These are phyloP conservation scores for Boletus rufocinnamomeus DNA, from an alignment of 768 basidiomycete species.

Conservation along the genomic window DNA sequence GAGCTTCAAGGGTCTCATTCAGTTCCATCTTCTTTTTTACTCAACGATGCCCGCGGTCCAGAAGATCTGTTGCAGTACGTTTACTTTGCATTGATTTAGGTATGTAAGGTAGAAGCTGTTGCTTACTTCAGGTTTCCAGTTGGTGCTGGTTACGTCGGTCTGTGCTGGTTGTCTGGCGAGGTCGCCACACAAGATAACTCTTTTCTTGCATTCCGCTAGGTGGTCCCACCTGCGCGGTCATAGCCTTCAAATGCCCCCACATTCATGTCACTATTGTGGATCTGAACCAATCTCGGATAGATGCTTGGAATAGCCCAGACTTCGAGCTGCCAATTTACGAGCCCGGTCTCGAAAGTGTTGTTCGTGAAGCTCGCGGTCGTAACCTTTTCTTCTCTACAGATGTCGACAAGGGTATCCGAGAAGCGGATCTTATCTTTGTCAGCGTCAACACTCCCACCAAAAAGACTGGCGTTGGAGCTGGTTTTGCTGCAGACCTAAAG, in stretches of 20 bases:
- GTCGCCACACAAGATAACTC: slow-evolving; percentile 10
- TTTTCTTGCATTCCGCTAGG: slow-evolving; percentile 47
- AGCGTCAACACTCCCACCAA: slow-evolving; percentile 99
- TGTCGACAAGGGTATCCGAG: slow-evolving; percentile 88
- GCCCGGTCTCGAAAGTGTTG: slow-evolving; percentile 91
- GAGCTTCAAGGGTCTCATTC: background rate
- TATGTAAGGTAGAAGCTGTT: background rate
- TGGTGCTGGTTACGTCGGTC: slow-evolving; percentile 93
- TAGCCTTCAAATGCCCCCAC: slow-evolving; percentile 90
- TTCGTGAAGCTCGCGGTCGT: slow-evolving; percentile 82
- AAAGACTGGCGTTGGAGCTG: slow-evolving; percentile 96
- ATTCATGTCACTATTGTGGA: slow-evolving; percentile 98
- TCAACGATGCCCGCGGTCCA: slow-evolving; percentile 52
- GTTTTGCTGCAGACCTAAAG: slow-evolving; percentile 99
- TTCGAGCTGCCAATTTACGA: slow-evolving; percentile 95
- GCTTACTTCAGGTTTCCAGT: slow-evolving; percentile 44
- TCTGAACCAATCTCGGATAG: slow-evolving; percentile 90
- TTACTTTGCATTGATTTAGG: background rate
- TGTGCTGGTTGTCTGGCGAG: slow-evolving; percentile 28
- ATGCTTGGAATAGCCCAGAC: slow-evolving; percentile 93
- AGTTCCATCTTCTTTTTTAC: too few relatives aligned
- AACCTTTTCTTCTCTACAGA: slow-evolving; percentile 98
- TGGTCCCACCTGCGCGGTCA: slow-evolving; percentile 94
- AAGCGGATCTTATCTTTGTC: slow-evolving; percentile 98
- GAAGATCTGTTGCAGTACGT: slow-evolving; percentile 89